These are phyloP conservation scores for Brassica incana DNA, from an alignment of 345 rosid species.

Conservation along the genomic window DNA sequence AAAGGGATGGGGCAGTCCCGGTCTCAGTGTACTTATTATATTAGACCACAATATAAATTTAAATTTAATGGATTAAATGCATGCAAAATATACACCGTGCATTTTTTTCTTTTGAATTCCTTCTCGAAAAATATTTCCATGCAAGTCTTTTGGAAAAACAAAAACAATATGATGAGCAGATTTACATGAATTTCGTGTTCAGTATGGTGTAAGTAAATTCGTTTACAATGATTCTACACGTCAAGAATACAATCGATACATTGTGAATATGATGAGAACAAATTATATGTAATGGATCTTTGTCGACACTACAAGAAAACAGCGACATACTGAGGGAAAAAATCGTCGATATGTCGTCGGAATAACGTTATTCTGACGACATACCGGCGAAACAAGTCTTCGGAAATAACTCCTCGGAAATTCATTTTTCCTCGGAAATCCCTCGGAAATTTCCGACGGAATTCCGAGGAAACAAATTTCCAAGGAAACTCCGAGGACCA, in stretches of 20 bases:
- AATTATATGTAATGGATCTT: background rate
- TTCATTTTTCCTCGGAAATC: too few relatives aligned
- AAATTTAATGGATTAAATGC: background rate
- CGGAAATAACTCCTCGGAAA: too few relatives aligned
- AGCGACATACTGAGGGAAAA: too few relatives aligned
- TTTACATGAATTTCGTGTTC: background rate
- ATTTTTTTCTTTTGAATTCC: too few relatives aligned
- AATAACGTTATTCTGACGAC: too few relatives aligned
- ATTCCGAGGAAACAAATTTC: too few relatives aligned
- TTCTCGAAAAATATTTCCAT: background rate
- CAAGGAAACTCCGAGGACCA: too few relatives aligned
- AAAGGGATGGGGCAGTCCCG: constrained; percentile 67
- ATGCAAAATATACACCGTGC: background rate
- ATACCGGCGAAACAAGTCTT: too few relatives aligned
- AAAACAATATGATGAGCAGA: background rate
- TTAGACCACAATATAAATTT: constrained; percentile 36
- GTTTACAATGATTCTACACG: background rate
- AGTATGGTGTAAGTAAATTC: background rate
- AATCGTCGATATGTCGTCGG: too few relatives aligned
- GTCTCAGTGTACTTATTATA: constrained; percentile 45
- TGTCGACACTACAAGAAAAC: too few relatives aligned
- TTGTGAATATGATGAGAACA: background rate
- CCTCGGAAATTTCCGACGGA: too few relatives aligned
- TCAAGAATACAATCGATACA: background rate
- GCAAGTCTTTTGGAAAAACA: background rate